Evolutionary conservation across 192 early-diverging fungal species (phyloP).

Genomic region (Radiomyces spectabilis): DNA sequence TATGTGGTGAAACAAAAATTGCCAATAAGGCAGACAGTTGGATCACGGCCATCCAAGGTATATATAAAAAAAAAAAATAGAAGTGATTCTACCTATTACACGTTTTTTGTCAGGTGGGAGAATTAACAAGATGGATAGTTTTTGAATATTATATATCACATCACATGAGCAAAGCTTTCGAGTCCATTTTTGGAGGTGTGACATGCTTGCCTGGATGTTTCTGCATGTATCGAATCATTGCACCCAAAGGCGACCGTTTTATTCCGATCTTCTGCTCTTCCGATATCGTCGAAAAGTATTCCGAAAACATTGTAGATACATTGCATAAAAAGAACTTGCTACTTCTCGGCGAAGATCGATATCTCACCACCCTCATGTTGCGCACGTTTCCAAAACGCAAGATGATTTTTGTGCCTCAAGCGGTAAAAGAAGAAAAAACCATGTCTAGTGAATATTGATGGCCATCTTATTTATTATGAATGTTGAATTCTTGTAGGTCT

Average conservation of each 20-base stretch:
- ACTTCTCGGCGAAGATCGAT: constrained; percentile 69
- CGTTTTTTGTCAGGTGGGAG: neutral
- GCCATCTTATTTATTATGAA: too few species aligned
- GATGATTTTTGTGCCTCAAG: constrained; percentile 67
- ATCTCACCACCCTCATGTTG: constrained; percentile 71
- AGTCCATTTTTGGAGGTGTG: constrained; percentile 65
- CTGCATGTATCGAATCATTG: constrained; percentile 71
- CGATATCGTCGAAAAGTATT: constrained; percentile 66
- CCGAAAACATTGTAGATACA: constrained; percentile 62
- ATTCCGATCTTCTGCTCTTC: constrained; percentile 70
- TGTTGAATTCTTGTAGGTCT: constrained; percentile 35
- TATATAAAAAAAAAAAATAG: neutral
- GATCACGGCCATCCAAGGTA: constrained; percentile 85
- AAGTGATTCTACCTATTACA: neutral
- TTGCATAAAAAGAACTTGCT: constrained; percentile 70
- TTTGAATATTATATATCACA: constrained; percentile 77
- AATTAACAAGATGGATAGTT: constrained; percentile 26
- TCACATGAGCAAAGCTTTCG: constrained; percentile 65
- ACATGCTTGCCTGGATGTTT: constrained; percentile 72
- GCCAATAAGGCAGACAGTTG: constrained; percentile 82
- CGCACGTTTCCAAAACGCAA: constrained; percentile 66
- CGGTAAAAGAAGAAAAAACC: constrained; percentile 32
- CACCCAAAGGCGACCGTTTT: constrained; percentile 53
- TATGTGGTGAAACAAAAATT: constrained; percentile 96
- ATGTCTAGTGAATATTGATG: too few species aligned